Conservation (phyloP, 306 rosid genomes). For the Luffa acutangula region DNA sequence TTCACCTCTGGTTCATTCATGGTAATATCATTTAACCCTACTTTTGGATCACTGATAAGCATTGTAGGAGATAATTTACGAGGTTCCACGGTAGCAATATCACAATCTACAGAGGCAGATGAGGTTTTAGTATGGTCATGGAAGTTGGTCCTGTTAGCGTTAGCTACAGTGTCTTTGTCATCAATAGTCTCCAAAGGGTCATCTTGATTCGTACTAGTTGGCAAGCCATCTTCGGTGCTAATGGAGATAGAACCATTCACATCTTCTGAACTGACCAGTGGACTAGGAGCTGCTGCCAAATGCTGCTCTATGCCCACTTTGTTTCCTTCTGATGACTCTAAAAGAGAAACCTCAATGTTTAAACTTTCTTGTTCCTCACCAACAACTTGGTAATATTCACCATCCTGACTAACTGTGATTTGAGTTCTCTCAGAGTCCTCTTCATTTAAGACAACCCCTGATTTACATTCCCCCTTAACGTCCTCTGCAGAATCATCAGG, state of each 20-base stretch:
- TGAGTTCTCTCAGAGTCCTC: background rate
- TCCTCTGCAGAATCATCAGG: background rate
- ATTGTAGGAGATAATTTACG: background rate
- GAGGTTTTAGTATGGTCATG: background rate
- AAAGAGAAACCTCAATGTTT: background rate
- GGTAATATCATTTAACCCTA: background rate
- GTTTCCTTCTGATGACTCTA: conserved; percentile 2
- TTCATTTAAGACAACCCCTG: background rate
- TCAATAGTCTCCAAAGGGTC: conserved; percentile 10
- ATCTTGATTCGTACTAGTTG: conserved; percentile 9
- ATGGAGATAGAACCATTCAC: conserved; percentile 5
- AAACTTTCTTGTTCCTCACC: background rate
- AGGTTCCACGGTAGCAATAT: background rate
- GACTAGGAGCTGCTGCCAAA: conserved; percentile 11
- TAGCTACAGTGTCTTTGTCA: background rate
- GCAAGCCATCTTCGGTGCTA: conserved; percentile 13
- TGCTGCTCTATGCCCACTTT: conserved; percentile 9
- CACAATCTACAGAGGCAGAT: background rate
- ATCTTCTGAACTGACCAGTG: background rate
- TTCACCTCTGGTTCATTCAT: background rate
- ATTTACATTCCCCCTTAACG: background rate
- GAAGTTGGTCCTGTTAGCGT: background rate
- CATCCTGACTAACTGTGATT: background rate
- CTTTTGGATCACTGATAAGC: background rate
- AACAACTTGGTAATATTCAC: background rate